phyloP scores from a whole-genome alignment of 805 yeast genomes.

The Metschnikowia lachancei region DNA sequence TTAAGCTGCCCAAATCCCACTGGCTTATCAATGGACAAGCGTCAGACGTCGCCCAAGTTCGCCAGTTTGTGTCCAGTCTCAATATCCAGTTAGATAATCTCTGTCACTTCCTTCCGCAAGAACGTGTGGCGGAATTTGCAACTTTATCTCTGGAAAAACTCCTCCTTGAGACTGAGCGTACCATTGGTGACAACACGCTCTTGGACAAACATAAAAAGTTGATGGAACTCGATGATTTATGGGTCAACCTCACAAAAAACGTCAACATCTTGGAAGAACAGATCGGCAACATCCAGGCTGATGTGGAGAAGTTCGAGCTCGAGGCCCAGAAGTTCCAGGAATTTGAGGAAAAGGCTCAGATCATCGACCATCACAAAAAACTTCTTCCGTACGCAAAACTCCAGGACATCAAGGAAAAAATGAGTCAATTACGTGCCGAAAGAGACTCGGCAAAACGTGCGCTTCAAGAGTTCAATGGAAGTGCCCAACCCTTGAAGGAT shows the following conservation, averaged over 20 bases:
- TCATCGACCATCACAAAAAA: conserved; percentile 36
- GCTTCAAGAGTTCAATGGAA: conserved; percentile 26
- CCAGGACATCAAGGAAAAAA: conserved; percentile 35
- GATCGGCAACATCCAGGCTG: conserved; percentile 33
- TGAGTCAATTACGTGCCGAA: conserved; percentile 31
- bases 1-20: conserved; percentile 39
- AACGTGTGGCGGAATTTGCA: conserved; percentile 90
- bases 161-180: conserved; percentile 73
- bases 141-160: conserved; percentile 71
- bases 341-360: conserved; percentile 44
- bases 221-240: conserved; percentile 46
- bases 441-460: conserved; percentile 36
- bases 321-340: conserved; percentile 48
- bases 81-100: conserved; percentile 87
- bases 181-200: conserved; percentile 64
- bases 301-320: conserved; percentile 39
- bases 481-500: conserved; percentile 25
- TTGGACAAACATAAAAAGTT: conserved; percentile 55
- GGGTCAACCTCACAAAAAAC: conserved; percentile 26
- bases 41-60: conserved; percentile 46
- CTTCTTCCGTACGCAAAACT: conserved; percentile 42
- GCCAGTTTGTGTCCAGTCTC: conserved; percentile 42
- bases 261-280: conserved; percentile 29
- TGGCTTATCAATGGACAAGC: conserved; percentile 50
- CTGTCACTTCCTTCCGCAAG: conserved; percentile 95